These are phyloP conservation scores for Phlebiopsis gigantea DNA, from an alignment of 768 basidiomycete species.

Conservation along the genomic window DNA sequence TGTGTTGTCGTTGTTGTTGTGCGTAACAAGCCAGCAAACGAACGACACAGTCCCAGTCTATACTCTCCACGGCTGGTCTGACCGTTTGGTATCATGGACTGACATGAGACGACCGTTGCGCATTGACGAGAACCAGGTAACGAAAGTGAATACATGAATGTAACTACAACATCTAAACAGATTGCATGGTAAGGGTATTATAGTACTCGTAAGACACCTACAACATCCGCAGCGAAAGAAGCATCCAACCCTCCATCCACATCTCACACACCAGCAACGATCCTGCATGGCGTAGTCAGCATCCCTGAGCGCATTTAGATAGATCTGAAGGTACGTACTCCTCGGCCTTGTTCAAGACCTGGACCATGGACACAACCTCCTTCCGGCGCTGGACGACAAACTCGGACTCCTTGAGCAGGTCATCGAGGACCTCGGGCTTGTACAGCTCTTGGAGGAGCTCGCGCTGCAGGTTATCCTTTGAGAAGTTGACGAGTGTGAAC, in stretches of 20 bases:
- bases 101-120: too few relatives aligned
- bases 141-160: background rate
- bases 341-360: constrained; percentile 94
- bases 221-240: background rate
- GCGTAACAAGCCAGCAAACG: too few relatives aligned
- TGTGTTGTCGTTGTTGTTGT: too few relatives aligned
- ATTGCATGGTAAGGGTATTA: constrained; percentile 14
- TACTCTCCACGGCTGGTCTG: too few relatives aligned
- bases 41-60: too few relatives aligned
- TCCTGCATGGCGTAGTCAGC: constrained; percentile 31
- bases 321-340: constrained; percentile 51
- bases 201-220: constrained; percentile 14
- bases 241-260: background rate
- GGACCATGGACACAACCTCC: constrained; percentile 91
- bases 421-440: constrained; percentile 93
- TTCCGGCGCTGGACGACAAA: constrained; percentile 85
- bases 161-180: constrained; percentile 3
- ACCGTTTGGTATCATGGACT: too few relatives aligned
- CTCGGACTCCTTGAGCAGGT: constrained; percentile 92
- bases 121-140: background rate
- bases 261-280: constrained; percentile 54
- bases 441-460: constrained; percentile 95
- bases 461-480: constrained; percentile 92
- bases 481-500: constrained; percentile 83
- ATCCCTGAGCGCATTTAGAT: background rate